Evolutionary conservation across 2,329 filamentous ascomycete genomes (phyloP), one percentile per base, ranked within the genome.

Genomic region (Neopestalotiopsis clavispora): DNA sequence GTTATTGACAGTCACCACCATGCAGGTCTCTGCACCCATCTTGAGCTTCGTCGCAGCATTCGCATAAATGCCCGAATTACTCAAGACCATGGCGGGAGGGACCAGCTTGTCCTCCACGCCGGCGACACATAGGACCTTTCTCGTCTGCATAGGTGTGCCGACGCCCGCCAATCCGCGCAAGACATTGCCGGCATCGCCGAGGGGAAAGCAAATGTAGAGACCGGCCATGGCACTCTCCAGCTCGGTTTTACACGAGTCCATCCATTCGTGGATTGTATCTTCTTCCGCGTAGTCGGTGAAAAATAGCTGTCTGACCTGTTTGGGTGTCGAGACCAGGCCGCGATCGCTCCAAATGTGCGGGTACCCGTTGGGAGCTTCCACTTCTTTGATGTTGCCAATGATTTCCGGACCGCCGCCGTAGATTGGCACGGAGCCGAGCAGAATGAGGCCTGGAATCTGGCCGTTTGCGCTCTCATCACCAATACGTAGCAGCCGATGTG

Each of bases 371-470:
- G 38, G 4, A 23, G 60, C 57, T 56, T 69, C 68, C 14, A 61
- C 68, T 2, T 14, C 7, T 30, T 59, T n/a, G 67, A 68, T 69
- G 38, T 69, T 65, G 12, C 38, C 28, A 23, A 67, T 56, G 14
- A 71, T 69, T 42, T 67, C 62, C 30, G 23, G 30, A 6, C 69
- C 67, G 32, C 45, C 59, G 20, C 69, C 69, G 42, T 28, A 58
- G 5, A 71, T 56, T 23, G 69, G 69, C n/a, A 64, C 45, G 9
- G 69, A 49, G 7, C 65, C 67, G 9, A 71, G 69, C 9, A 71
- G 68, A 12, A 71, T 56, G 6, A 71, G 64, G 1, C 65, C 69
- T 1, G 69, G 67, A 52, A 71, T 69, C 2, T 23, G 9, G 38
- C 49, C 65, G 10, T n/a, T 17, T 28, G 20, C 49, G 30, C 10